Evolutionary conservation across 2,329 filamentous ascomycete species (phyloP).

Genomic region (Hypoxylon sp.): DNA sequence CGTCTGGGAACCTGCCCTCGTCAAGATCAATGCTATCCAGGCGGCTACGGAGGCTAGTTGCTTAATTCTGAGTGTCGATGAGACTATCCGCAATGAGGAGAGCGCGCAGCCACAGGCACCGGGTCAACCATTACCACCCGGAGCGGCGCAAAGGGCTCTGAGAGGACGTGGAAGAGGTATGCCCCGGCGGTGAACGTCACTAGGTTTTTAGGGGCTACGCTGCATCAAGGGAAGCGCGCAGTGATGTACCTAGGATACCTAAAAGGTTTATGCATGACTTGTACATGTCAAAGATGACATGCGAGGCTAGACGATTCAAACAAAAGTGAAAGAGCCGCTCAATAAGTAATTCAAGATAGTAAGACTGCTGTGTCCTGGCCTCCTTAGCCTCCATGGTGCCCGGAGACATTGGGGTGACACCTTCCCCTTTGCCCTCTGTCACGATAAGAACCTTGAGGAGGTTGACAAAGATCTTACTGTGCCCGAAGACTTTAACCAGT

Average conservation of each 20-base stretch:
- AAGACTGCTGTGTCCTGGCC: neutral
- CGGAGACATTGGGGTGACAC: neutral
- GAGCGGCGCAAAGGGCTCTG: constrained; percentile 89
- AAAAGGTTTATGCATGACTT: constrained; percentile 22
- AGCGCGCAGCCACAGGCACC: constrained; percentile 86
- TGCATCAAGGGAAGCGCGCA: constrained; percentile 11
- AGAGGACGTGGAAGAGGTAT: constrained; percentile 87
- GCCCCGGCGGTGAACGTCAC: constrained; percentile 75
- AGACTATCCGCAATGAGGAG: constrained; percentile 99
- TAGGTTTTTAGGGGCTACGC: constrained; percentile 6
- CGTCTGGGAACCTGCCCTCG: constrained; percentile 95
- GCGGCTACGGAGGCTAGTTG: constrained; percentile 95
- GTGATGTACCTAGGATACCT: constrained; percentile 38
- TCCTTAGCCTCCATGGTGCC: neutral
- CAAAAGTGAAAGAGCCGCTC: constrained; percentile 20
- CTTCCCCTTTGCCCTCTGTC: too few relatives aligned
- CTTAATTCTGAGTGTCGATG: constrained; percentile 94
- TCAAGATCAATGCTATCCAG: constrained; percentile 98
- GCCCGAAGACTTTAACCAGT: too few relatives aligned
- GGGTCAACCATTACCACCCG: constrained; percentile 77
- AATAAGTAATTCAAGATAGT: constrained; percentile 9
- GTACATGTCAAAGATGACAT: constrained; percentile 14
- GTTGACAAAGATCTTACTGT: too few relatives aligned
- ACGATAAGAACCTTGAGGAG: too few relatives aligned
- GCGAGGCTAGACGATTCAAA: constrained; percentile 20